Base-by-base conservation (phyloP, 768 basidiomycete species). In the Suillus discolor region DNA sequence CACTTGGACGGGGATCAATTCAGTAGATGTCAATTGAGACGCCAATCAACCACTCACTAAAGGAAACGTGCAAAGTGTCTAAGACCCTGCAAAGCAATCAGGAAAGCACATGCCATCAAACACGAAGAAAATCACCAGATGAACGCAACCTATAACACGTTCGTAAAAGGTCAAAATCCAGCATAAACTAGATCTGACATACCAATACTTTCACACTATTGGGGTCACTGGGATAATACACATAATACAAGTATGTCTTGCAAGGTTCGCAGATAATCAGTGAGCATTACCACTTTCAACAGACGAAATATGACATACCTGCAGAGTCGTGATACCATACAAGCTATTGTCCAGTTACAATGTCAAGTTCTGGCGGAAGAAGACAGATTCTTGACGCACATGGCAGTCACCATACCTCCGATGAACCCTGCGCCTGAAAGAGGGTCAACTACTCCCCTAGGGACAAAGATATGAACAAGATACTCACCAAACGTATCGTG, bases 221-320 rank as follows among this genome's bases (percentile, higher is more conserved):
- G 16, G 47, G n/a, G 47, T 73, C 72, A 1, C 65, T 68, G 15
- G 72, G 70, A 60, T 72, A 73, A 64, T 71, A 62, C 16, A 70
- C 62, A 54, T 66, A 73, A 61, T 72, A 73, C 47, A 73, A 65
- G 63, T 72, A 73, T 18, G 72, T 73, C 72, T 73, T 59, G 31
- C 11, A 25, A 49, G 11, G 8, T 57, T 13, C 36, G 28, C 28
- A n/a, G 39, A 8, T 51, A 51, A 28, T 57, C 36, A 34, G 25
- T n/a, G 20, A 7, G 13, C 2, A 16, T 12, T 25, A 20, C 31
- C 23, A 34, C 15, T 6, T 31, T 34, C 15, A 18, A 31, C 20
- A n/a, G 20, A 44, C 11, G 20, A 44, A 42, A 41, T n/a, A 23
- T 11, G 15, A 42, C 66, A 6, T 31, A 67, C 71, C 65, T 72